Evolutionary conservation across 441 rosid species (phyloP).

Genomic region (Breynia disticha): DNA sequence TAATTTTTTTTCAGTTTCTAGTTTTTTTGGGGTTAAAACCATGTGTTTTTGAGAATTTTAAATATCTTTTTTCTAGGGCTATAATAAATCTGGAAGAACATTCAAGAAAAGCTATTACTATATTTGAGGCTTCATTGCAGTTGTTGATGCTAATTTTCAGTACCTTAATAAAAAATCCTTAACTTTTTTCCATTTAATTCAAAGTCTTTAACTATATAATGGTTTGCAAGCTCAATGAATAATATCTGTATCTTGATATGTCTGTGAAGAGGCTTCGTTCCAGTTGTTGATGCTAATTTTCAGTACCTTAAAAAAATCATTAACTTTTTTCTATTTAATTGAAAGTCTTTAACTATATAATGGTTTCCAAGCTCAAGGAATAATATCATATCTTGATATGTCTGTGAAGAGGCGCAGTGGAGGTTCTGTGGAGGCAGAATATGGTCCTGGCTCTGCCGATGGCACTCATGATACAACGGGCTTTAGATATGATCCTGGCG

Average conservation of each 20-base stretch:
- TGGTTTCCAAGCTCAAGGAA: conserved; percentile 12
- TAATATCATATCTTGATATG: conserved; percentile 9
- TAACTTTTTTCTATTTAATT: not conserved
- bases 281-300: conserved; percentile 1
- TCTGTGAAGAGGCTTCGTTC: conserved; percentile 25
- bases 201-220: not conserved
- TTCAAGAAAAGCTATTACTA: no score
- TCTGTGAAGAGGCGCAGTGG: conserved; percentile 29
- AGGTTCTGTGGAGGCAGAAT: conserved; percentile 37
- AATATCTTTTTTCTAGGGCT: not conserved
- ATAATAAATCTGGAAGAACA: no score
- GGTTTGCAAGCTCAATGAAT: conserved; percentile 13
- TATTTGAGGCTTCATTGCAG: not conserved
- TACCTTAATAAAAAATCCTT: not conserved
- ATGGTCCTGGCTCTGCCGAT: conserved; percentile 24
- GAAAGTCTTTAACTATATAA: not conserved
- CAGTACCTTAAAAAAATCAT: not conserved
- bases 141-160: conserved; percentile 2
- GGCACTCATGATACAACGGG: conserved; percentile 22
- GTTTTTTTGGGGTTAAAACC: conserved; percentile 7
- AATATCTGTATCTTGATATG: conserved; percentile 7
- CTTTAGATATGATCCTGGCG: conserved; percentile 27
- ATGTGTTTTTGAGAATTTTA: conserved; percentile 1
- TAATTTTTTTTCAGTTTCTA: not conserved
- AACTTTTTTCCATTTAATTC: not conserved